Base-by-base conservation (phyloP, 805 yeast genomes). In the Blastobotrys robertii region DNA sequence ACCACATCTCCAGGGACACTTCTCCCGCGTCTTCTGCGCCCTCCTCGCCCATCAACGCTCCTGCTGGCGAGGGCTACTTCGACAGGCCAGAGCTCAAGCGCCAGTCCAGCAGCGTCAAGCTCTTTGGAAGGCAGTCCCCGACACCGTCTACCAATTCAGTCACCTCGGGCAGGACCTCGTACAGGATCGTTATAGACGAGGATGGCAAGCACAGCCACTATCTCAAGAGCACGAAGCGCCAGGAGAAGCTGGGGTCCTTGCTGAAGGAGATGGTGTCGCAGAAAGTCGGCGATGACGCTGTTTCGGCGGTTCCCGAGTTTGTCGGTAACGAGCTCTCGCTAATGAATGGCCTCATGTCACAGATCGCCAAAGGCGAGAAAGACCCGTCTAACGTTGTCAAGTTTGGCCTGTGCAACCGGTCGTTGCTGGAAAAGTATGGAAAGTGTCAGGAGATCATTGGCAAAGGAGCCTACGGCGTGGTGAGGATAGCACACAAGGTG, bases 401-500 rank as follows among this genome's bases (percentile, higher is more conserved):
- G 13, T 48, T 51, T 35, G 61, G 58, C 30, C 8, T 44, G 11
- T 30, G 39, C 15, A 15, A 68, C 13, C 58, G 76, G 34, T 73
- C 86, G n/a, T 84, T 90, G 64, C 82, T 77, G n/a, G 88, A 86
- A 51, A 82, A 86, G 57, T 88, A 90, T 60, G 97, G 97, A 36
- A 73, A 81, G 45, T 85, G 96, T 58, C 94, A 84, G 62, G 95
- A 86, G 57, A 84, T 87, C 35, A 76, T 90, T 49, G 97, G 97
- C 19, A 73, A 82, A 42, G 97, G 97, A 32, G 79, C 96, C 0
- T 88, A 83, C 67, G 97, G 97, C 22, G 84, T 85, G 38, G 97
- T 88, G 13, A 69, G 95, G 49, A 74, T 90, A 6, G 76, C 95
- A 3, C 96, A 88, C 65, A 72, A 72, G 52, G 51, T 58, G 11